Evolutionary conservation across 1,284 basidiomycete species (phyloP).

Genomic region (Pseudozyma sp.): DNA sequence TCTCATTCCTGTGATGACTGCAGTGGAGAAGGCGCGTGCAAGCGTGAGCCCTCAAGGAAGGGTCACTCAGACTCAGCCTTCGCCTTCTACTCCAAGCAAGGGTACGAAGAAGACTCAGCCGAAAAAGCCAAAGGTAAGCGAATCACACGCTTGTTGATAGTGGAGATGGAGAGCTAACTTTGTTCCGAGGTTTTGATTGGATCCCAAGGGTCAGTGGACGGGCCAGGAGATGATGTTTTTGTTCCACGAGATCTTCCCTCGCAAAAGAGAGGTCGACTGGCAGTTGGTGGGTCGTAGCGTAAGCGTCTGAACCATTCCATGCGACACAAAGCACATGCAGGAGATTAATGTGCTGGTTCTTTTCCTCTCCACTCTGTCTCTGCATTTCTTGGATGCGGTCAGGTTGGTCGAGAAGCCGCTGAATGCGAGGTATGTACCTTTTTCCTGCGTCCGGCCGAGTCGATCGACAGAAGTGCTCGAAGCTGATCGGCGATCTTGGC

Average conservation of each 20-base stretch:
- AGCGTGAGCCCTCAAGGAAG: not conserved
- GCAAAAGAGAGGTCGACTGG: constrained; percentile 11
- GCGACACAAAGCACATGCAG: too few relatives aligned
- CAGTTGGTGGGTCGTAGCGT: constrained; percentile 13
- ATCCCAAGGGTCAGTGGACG: constrained; percentile 2
- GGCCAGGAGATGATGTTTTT: constrained; percentile 26
- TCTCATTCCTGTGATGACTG: too few relatives aligned
- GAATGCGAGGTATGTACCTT: constrained; percentile 29
- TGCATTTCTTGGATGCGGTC: not conserved
- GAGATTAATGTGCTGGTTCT: too few relatives aligned
- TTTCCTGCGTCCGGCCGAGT: too few relatives aligned
- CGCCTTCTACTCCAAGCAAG: constrained; percentile 1
- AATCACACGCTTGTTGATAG: not conserved
- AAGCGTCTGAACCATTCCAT: not conserved
- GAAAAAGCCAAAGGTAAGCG: constrained; percentile 1
- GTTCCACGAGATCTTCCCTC: constrained; percentile 19
- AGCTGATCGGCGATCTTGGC: too few relatives aligned
- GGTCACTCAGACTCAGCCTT: not conserved
- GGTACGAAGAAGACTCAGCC: not conserved
- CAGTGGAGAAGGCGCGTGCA: too few relatives aligned
- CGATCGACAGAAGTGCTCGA: too few relatives aligned
- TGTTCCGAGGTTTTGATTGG: not conserved
- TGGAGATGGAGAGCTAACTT: not conserved
- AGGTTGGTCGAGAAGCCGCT: constrained; percentile 19
- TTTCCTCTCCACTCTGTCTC: too few relatives aligned